Conservation (phyloP, 1,284 basidiomycete species). For the Ganoderma resinaceum region DNA sequence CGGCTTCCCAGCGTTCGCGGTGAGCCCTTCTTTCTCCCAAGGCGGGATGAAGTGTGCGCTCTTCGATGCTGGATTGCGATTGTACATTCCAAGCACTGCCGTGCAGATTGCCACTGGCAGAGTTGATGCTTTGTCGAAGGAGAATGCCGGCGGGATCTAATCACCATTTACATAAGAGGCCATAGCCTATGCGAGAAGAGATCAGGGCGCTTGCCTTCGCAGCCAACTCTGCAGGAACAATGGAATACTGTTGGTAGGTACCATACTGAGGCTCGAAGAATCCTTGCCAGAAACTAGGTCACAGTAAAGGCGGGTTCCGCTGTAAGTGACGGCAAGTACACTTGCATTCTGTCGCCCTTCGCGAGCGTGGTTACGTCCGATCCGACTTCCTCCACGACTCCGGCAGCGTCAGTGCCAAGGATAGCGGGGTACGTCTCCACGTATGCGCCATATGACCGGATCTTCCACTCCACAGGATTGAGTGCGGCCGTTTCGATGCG, state of each 20-base stretch:
- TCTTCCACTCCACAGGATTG: constrained; percentile 49
- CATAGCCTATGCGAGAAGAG: constrained; percentile 31
- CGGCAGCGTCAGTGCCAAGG: constrained; percentile 64
- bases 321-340: background rate
- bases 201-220: constrained; percentile 30
- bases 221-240: constrained; percentile 37
- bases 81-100: constrained; percentile 38
- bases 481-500: constrained; percentile 48
- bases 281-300: constrained; percentile 36
- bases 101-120: constrained; percentile 38
- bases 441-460: constrained; percentile 40
- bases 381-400: constrained; percentile 60
- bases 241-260: constrained; percentile 42
- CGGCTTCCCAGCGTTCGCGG: constrained; percentile 35
- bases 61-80: constrained; percentile 5
- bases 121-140: constrained; percentile 39
- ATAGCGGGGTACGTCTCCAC: constrained; percentile 48
- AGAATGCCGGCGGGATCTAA: constrained; percentile 20
- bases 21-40: constrained; percentile 28
- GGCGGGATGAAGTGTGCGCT: constrained; percentile 33
- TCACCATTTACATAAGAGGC: background rate
- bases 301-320: background rate
- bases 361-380: constrained; percentile 55
- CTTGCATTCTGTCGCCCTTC: constrained; percentile 51
- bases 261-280: constrained; percentile 20